A percentile compares a stretch with the other conserved stretches of the same genome.
These are phyloP conservation scores for Cryptococcus deneoformans DNA, from an alignment of 1,284 basidiomycete species.

Conservation along the genomic window DNA sequence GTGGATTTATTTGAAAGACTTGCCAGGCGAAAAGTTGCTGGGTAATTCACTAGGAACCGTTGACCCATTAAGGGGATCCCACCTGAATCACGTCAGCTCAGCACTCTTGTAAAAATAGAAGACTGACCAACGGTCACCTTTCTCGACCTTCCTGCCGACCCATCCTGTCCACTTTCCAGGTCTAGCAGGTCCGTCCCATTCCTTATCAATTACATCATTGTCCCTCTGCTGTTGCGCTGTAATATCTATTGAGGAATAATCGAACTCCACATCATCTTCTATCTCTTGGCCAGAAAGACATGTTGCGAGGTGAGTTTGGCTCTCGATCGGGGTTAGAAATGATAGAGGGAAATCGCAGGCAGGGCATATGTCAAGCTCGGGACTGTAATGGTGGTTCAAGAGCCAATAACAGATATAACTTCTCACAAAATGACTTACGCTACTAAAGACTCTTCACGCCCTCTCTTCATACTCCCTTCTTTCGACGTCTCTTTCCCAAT, in stretches of 20 bases:
- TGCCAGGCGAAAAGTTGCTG: constrained; percentile 68
- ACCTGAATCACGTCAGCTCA: constrained; percentile 24
- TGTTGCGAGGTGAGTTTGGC: constrained; percentile 23
- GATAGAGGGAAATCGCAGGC: constrained; percentile 26
- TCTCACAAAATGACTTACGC: neutral
- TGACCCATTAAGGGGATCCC: constrained; percentile 32
- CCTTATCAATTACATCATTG: constrained; percentile 12
- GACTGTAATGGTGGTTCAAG: neutral
- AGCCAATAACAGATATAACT: neutral
- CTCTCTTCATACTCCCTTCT: neutral
- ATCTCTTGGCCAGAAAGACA: constrained; percentile 25
- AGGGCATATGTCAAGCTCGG: constrained; percentile 15
- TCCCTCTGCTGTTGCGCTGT: constrained; percentile 3
- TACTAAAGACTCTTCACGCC: neutral
- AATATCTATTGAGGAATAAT: neutral
- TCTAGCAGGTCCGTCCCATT: constrained; percentile 39
- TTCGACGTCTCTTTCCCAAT: too few species aligned
- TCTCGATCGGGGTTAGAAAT: constrained; percentile 7
- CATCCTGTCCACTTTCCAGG: constrained; percentile 29
- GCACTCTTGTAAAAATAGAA: neutral
- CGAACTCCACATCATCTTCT: constrained; percentile 4
- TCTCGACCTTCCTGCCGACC: constrained; percentile 19
- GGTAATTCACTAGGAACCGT: constrained; percentile 50
- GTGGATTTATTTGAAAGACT: constrained; percentile 6
- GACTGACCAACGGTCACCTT: constrained; percentile 39